Base-by-base conservation (phyloP, 164 flowering plant species). In the Vitis rotundifolia region DNA sequence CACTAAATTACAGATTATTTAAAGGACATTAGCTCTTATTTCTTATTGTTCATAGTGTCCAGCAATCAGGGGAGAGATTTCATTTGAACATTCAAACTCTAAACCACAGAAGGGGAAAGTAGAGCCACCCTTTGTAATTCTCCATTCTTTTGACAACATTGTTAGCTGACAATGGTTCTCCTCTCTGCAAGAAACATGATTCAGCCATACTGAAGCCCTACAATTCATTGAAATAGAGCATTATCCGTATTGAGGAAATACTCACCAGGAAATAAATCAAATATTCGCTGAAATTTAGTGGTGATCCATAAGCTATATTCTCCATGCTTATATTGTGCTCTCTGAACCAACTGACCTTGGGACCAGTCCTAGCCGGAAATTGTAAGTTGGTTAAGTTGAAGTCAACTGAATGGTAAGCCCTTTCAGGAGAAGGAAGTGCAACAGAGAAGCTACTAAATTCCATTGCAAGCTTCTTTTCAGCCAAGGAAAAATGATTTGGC, bases 261-360 rank as follows among this genome's bases (percentile, higher is more conserved):
- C 88, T 76, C 62, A 88, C 89, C 87, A 88, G 62, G 80, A 88
- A 88, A 72, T 84, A 79, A 48, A 63, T 75, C 78, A 76, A 82
- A 67, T 86, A 88, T 63, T 88, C 91, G 7, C 63, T 68, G 49
- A 85, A 37, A 52, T 75, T 65, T 10, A 88, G 82, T 66, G 84
- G 81, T 60, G 56, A 67, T 2, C 89, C 89, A 68, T 76, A 81
- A 54, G 78, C 68, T 48, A 64, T 49, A 49, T 22, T 68, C 73
- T 66, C 75, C 65, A 74, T 68, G 75, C 78, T 78, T 51, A 63
- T 47, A 62, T 73, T 82, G 31, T 63, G 52, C n/a, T 31, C 60
- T 15, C 60, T 67, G 18, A 74, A 69, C 72, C 74, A 59, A 63
- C 72, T 66, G 44, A 16, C 16, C 54, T 75, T 69, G 9, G 75